These are phyloP conservation scores for Butyriboletus loyo DNA, from an alignment of 768 basidiomycete species.

Conservation along the genomic window DNA sequence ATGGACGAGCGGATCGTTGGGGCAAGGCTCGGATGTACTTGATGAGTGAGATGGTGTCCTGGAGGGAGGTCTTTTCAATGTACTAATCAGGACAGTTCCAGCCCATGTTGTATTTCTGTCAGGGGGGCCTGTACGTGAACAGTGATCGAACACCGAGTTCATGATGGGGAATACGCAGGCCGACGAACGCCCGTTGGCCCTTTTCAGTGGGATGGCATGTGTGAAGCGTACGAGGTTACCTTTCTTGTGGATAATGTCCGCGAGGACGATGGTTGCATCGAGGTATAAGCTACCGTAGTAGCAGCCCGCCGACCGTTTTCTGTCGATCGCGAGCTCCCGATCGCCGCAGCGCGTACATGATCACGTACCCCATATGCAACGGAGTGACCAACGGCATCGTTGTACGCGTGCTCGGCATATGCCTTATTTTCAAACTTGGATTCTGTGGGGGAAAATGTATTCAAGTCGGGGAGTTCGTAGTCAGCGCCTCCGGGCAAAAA, in stretches of 20 bases:
- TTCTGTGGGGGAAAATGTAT: slow-evolving; percentile 85
- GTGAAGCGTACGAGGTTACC: slow-evolving; percentile 36
- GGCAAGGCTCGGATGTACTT: slow-evolving; percentile 59
- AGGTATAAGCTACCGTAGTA: too few relatives aligned
- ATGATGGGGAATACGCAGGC: too few relatives aligned
- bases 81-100: slow-evolving; percentile 69
- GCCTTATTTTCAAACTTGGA: slow-evolving; percentile 60
- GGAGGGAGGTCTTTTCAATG: too few relatives aligned
- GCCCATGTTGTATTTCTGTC: slow-evolving; percentile 29
- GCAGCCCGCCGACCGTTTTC: too few relatives aligned
- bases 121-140: slow-evolving; percentile 5
- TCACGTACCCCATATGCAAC: slow-evolving; percentile 69
- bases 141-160: too few relatives aligned
- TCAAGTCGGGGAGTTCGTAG: slow-evolving; percentile 85
- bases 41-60: too few relatives aligned
- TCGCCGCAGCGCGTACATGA: too few relatives aligned
- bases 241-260: too few relatives aligned
- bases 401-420: slow-evolving; percentile 68
- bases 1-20: slow-evolving; percentile 60
- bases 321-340: slow-evolving; percentile 1
- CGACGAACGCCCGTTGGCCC: too few relatives aligned
- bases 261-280: too few relatives aligned
- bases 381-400: slow-evolving; percentile 61
- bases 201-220: not conserved
- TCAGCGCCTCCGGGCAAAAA: too few relatives aligned